These are phyloP conservation scores for Rhizophora mangle DNA, from an alignment of 345 rosid genomes.

Conservation along the genomic window DNA sequence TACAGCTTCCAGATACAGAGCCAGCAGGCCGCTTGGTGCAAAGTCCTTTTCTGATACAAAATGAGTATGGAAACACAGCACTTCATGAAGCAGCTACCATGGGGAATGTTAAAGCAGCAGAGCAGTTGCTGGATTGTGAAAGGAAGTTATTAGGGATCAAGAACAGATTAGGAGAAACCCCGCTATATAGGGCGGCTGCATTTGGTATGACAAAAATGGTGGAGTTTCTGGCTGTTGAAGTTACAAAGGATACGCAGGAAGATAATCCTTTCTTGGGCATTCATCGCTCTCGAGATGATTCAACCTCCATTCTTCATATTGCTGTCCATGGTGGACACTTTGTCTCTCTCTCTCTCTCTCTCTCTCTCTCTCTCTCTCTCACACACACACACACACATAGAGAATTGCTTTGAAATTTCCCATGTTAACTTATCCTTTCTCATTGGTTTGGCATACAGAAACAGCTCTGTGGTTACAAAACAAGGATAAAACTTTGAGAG, in stretches of 20 bases:
- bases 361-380: background rate
- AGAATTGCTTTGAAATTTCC: background rate
- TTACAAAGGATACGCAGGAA: background rate
- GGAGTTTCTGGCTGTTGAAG: background rate
- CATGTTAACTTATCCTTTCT: background rate
- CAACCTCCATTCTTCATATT: constrained; percentile 23
- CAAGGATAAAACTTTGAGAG: constrained; percentile 2
- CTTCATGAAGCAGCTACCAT: constrained; percentile 28
- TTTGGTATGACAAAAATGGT: constrained; percentile 11
- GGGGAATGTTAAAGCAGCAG: constrained; percentile 9
- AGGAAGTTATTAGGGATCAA: background rate
- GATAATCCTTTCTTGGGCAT: background rate
- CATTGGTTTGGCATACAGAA: constrained; percentile 3
- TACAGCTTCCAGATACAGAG: too few species aligned
- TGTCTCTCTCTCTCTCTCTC: constrained; percentile 5
- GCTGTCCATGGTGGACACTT: constrained; percentile 24
- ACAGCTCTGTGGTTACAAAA: constrained; percentile 19
- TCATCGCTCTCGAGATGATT: constrained; percentile 11
- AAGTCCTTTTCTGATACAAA: background rate
- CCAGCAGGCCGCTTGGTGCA: background rate
- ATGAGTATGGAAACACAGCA: constrained; percentile 17
- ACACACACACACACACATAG: too few species aligned
- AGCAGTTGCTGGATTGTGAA: background rate
- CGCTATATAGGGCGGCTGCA: constrained; percentile 21
- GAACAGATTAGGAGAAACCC: constrained; percentile 27